These are phyloP conservation scores for Lentinula edodes DNA, from an alignment of 768 basidiomycete species.

Conservation along the genomic window DNA sequence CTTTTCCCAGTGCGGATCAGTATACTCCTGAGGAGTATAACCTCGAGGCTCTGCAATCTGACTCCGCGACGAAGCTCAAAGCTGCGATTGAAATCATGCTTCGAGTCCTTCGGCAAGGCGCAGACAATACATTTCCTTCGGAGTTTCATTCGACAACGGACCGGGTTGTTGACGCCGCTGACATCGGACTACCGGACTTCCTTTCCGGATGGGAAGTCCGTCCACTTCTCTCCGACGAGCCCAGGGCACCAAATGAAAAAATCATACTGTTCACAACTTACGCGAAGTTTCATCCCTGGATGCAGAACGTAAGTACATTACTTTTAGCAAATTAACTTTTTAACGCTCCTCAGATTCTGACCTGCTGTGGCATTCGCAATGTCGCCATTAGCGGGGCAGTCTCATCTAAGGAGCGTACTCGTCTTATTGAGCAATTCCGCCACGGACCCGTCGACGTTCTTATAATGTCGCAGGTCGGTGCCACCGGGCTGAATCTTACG, in stretches of 20 bases:
- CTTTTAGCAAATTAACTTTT: not conserved
- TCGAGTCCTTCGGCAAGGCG: not conserved
- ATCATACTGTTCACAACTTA: constrained; percentile 2
- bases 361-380: no score
- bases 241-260: not conserved
- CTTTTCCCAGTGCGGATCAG: not conserved
- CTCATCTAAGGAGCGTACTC: not conserved
- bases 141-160: not conserved
- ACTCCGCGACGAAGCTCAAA: not conserved
- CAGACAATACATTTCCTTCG: not conserved
- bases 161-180: not conserved
- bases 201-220: not conserved
- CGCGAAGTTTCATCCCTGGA: not conserved
- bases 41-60: no score
- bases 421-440: not conserved
- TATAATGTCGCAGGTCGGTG: not conserved
- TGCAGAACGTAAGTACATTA: not conserved
- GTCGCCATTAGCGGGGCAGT: not conserved
- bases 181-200: not conserved
- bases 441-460: not conserved
- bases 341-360: no score
- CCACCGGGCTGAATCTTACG: constrained; percentile 4
- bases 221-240: not conserved
- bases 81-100: not conserved
- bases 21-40: no score